Percentiles rank a stretch among this genome's conserved stretches.
phyloP scores from a whole-genome alignment of 768 basidiomycete genomes.

The Piloderma croceum region DNA sequence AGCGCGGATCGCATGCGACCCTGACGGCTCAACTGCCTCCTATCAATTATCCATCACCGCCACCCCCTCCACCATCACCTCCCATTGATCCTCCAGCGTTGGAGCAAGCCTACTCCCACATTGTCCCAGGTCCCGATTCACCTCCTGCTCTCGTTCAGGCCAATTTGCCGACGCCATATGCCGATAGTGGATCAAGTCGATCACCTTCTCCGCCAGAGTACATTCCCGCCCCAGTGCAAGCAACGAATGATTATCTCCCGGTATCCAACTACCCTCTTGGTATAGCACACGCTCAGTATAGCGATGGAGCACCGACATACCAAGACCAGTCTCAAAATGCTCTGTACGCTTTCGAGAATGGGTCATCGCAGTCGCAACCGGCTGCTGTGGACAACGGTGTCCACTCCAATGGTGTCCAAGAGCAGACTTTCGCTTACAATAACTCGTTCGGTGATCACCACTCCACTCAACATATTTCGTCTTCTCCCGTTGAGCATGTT shows the following conservation, averaged over 20 bases:
- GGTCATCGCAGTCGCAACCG: too few relatives aligned
- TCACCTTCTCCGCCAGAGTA: conserved; percentile 42
- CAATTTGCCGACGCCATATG: conserved; percentile 31
- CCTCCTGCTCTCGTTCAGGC: conserved; percentile 52
- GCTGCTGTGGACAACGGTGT: too few relatives aligned
- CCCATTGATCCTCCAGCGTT: conserved; percentile 38
- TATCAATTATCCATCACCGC: conserved; percentile 3
- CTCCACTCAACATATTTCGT: conserved; percentile 16
- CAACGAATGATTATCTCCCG: too few relatives aligned
- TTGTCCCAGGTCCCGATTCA: conserved; percentile 46
- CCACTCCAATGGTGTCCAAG: not conserved
- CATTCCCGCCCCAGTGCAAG: conserved; percentile 10
- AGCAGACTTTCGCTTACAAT: conserved; percentile 33
- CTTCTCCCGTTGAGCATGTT: conserved; percentile 14
- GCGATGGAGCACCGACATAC: conserved; percentile 38
- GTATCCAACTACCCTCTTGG: too few relatives aligned
- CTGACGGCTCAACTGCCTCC: conserved; percentile 19
- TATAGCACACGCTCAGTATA: too few relatives aligned
- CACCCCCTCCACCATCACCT: conserved; percentile 24
- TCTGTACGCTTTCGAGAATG: conserved; percentile 33
- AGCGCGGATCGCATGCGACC: conserved; percentile 26
- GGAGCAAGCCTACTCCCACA: conserved; percentile 37
- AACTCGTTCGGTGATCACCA: conserved; percentile 24
- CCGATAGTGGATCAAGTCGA: conserved; percentile 33
- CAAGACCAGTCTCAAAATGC: conserved; percentile 37